A percentile compares a stretch with the other conserved stretches of the same genome.
Evolutionary conservation across 78 protist genomes (phyloP).

Genomic region (Dictyostelium brefeldianum): DNA sequence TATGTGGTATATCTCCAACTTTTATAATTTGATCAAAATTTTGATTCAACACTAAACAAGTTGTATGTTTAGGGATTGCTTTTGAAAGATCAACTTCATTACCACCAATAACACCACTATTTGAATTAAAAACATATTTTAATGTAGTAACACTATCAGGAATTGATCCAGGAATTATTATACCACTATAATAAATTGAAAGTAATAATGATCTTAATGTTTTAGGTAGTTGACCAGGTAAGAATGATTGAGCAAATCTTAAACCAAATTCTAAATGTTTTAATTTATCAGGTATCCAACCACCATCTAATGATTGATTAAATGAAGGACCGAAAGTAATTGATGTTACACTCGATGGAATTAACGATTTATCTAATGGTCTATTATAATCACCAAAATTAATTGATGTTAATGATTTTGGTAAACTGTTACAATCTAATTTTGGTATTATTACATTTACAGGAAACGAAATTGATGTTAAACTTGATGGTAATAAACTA

Average conservation of each 20-base stretch:
- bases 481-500: not conserved
- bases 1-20: not conserved
- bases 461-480: not conserved
- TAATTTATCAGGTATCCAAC: not conserved
- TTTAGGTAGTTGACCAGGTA: not conserved
- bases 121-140: not conserved
- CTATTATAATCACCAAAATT: slow-evolving; percentile 2
- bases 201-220: not conserved
- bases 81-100: not conserved
- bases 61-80: not conserved
- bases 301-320: not conserved
- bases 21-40: not conserved
- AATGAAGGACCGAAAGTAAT: not conserved
- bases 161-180: not conserved
- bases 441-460: not conserved
- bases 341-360: no score
- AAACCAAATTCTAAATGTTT: slow-evolving; percentile 10
- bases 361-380: not conserved
- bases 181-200: not conserved
- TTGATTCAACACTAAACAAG: not conserved
- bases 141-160: not conserved
- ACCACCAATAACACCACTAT: not conserved
- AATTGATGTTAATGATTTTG: not conserved
- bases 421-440: not conserved
- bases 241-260: not conserved